Evolutionary conservation across 495 filamentous ascomycete genomes (phyloP).

Genomic region (Aspergillus sparsus): DNA sequence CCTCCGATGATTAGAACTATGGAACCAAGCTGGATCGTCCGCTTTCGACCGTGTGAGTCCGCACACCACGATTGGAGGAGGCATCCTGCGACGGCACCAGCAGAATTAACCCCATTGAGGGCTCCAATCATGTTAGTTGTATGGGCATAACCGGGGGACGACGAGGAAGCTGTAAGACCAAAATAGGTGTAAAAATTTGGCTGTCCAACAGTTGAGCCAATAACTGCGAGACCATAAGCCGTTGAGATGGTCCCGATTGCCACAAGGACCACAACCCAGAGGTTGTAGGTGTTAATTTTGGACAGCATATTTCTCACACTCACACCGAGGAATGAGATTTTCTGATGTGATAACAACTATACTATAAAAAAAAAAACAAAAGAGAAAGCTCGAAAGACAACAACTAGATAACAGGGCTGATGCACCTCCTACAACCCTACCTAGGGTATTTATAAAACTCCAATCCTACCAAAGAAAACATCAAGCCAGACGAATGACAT

Average conservation of each 20-base stretch:
- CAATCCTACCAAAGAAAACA: neutral
- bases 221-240: slow-evolving; percentile 46
- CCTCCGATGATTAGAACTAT: slow-evolving; percentile 35
- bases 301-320: no score
- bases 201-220: slow-evolving; percentile 48
- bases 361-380: neutral
- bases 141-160: slow-evolving; percentile 35
- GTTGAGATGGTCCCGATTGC: slow-evolving; percentile 33
- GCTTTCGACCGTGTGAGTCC: neutral
- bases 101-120: slow-evolving; percentile 43
- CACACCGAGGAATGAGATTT: no score
- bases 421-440: no score
- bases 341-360: no score
- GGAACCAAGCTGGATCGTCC: slow-evolving; percentile 2
- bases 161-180: slow-evolving; percentile 29
- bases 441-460: no score
- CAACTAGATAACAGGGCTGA: no score
- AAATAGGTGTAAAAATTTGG: slow-evolving; percentile 44
- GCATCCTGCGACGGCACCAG: slow-evolving; percentile 22
- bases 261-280: slow-evolving; percentile 22
- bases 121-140: slow-evolving; percentile 44
- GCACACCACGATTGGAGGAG: neutral
- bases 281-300: neutral
- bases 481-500: neutral
- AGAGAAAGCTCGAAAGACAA: no score